Evolutionary conservation across 306 rosid species (phyloP).

Genomic region (peach (Prunus persica)): Prunus_persica_NCBIv2 NC_034009.1:39321501-39322000

Average conservation of each 20-base stretch:
- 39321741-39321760: not conserved
- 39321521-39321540: not conserved
- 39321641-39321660: not conserved
- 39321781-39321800: not conserved
- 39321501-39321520: not conserved
- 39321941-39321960: not conserved
- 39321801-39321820: not conserved
- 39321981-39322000: slow-evolving; percentile 8
- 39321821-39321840: not conserved
- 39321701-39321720: not conserved
- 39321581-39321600: not conserved
- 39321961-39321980: not conserved
- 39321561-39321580: not conserved
- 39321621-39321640: too few species aligned
- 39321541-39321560: not conserved
- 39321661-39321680: not conserved
- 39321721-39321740: not conserved
- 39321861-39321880: not conserved
- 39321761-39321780: not conserved
- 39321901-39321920: not conserved
- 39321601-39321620: not conserved
- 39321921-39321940: not conserved
- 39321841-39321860: not conserved
- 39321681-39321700: not conserved
- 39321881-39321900: not conserved